Evolutionary conservation across 768 basidiomycete genomes (phyloP).

Genomic region (Hortiboletus campestris): DNA sequence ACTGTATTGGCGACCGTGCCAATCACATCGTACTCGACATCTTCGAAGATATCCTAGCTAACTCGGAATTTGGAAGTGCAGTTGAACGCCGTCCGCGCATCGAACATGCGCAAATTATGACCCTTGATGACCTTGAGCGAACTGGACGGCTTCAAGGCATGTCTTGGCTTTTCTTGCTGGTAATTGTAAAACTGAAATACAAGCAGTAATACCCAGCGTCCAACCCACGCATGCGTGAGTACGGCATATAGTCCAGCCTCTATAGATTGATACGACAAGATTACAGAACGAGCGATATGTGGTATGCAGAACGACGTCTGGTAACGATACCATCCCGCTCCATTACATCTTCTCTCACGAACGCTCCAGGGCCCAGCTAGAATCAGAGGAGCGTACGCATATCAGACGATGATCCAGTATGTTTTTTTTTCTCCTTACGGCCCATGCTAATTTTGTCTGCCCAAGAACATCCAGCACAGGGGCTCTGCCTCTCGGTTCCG

Average conservation of each 20-base stretch:
- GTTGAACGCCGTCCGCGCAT: constrained; percentile 68
- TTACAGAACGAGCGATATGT: constrained; percentile 84
- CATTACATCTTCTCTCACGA: background rate
- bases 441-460: background rate
- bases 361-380: constrained; percentile 67
- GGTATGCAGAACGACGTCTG: constrained; percentile 82
- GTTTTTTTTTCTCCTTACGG: constrained; percentile 16
- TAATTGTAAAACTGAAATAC: background rate
- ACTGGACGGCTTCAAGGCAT: constrained; percentile 71
- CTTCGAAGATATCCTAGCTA: constrained; percentile 61
- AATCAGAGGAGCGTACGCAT: constrained; percentile 88
- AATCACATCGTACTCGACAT: constrained; percentile 82
- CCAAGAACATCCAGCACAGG: constrained; percentile 50
- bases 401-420: constrained; percentile 72
- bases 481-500: constrained; percentile 80
- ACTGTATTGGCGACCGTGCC: constrained; percentile 86
- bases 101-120: constrained; percentile 92
- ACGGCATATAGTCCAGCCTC: background rate
- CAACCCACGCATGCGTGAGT: constrained; percentile 90
- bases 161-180: constrained; percentile 15
- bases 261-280: background rate
- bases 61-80: constrained; percentile 20
- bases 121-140: constrained; percentile 62
- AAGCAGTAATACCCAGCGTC: constrained; percentile 80
- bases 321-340: constrained; percentile 35